phyloP scores from a whole-genome alignment of 2,329 filamentous ascomycete species.

The Aureobasidium leucospermi region DNA sequence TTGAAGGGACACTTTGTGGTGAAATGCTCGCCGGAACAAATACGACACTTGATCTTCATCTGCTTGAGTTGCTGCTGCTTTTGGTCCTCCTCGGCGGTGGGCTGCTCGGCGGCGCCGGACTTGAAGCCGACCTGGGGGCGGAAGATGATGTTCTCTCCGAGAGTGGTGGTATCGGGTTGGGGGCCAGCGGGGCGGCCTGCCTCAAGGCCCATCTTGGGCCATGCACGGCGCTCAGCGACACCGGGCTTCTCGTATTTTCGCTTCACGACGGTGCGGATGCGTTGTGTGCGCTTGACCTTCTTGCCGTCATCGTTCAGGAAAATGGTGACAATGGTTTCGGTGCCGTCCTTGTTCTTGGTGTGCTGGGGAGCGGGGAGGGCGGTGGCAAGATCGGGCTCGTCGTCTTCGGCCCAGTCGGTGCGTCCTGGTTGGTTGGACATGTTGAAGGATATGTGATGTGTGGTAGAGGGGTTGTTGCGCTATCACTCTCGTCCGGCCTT shows the following conservation, averaged over 20 bases:
- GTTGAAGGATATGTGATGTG: not conserved
- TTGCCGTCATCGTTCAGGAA: conserved; percentile 86
- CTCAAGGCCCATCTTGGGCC: conserved; percentile 87
- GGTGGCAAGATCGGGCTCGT: conserved; percentile 72
- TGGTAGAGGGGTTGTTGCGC: not conserved
- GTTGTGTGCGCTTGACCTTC: conserved; percentile 94
- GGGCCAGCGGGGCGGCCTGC: conserved; percentile 79
- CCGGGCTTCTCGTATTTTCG: conserved; percentile 85
- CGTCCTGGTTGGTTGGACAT: conserved; percentile 31
- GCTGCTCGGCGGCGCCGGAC: conserved; percentile 64
- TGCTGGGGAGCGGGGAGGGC: conserved; percentile 79
- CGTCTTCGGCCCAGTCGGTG: conserved; percentile 91
- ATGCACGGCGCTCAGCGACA: conserved; percentile 87
- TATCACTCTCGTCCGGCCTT: not conserved
- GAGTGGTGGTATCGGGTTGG: conserved; percentile 79
- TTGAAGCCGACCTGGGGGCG: conserved; percentile 90
- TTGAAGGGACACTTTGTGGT: conserved; percentile 99
- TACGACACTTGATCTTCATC: conserved; percentile 99
- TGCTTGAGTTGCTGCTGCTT: conserved; percentile 73
- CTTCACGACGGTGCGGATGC: conserved; percentile 85
- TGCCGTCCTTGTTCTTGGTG: conserved; percentile 96
- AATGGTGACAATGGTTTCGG: conserved; percentile 89
- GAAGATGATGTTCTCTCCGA: conserved; percentile 98
- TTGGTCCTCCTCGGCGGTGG: conserved; percentile 63
- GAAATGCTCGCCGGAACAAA: conserved; percentile 98